These are phyloP conservation scores for Clavaria fumosa DNA, from an alignment of 768 basidiomycete genomes.

Conservation along the genomic window DNA sequence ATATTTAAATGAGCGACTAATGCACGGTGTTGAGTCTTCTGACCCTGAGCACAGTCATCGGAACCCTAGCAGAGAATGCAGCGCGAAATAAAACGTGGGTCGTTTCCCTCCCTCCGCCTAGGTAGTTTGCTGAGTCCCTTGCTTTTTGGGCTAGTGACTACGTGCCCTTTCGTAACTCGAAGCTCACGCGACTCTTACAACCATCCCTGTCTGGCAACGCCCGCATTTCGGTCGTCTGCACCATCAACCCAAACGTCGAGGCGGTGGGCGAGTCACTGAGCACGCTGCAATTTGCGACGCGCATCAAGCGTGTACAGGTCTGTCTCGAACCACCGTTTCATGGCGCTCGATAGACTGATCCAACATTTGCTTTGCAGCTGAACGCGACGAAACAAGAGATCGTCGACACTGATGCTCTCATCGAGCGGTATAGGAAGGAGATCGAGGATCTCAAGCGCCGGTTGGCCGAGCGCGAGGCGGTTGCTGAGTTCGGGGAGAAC, in stretches of 20 bases:
- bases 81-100: constrained; percentile 54
- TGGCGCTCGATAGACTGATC: too few relatives aligned
- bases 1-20: too few relatives aligned
- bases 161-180: constrained; percentile 90
- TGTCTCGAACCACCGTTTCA: too few relatives aligned
- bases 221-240: constrained; percentile 91
- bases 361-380: constrained; percentile 29
- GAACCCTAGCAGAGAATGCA: constrained; percentile 81
- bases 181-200: constrained; percentile 87
- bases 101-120: too few relatives aligned
- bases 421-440: constrained; percentile 88
- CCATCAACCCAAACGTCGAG: constrained; percentile 70
- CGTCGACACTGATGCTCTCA: constrained; percentile 83
- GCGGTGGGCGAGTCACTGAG: constrained; percentile 78
- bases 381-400: constrained; percentile 88
- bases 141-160: constrained; percentile 76
- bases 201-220: constrained; percentile 93
- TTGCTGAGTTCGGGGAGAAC: too few relatives aligned
- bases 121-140: too few relatives aligned
- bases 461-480: constrained; percentile 53
- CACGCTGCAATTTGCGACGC: constrained; percentile 81
- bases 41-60: constrained; percentile 85
- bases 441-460: constrained; percentile 78
- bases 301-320: constrained; percentile 81
- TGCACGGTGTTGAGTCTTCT: too few relatives aligned